Evolutionary conservation across 2,329 filamentous ascomycete species (phyloP).

Genomic region (Ophiostoma quercus): DNA sequence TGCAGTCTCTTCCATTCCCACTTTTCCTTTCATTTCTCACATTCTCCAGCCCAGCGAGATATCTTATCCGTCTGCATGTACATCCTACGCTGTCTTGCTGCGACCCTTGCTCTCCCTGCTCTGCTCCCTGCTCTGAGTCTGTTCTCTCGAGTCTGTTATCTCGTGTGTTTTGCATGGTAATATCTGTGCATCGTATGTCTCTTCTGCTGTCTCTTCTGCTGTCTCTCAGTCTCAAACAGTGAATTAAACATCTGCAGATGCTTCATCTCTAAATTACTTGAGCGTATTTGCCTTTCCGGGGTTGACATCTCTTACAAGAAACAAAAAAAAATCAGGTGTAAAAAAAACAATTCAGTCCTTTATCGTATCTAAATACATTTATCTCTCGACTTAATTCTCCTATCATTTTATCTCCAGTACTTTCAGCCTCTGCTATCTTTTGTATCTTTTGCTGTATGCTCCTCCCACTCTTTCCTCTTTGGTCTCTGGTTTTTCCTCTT

Average conservation of each 20-base stretch:
- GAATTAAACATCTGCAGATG: too few relatives aligned
- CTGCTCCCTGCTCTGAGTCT: not conserved
- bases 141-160: not conserved
- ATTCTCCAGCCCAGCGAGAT: not conserved
- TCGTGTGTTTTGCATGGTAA: not conserved
- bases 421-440: not conserved
- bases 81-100: not conserved
- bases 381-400: not conserved
- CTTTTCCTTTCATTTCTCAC: not conserved
- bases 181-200: not conserved
- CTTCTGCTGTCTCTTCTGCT: not conserved
- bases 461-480: constrained; percentile 6
- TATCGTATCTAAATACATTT: not conserved
- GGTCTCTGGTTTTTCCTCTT: not conserved
- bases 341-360: not conserved
- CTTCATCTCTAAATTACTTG: not conserved
- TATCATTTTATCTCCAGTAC: not conserved
- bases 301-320: not conserved
- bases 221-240: not conserved
- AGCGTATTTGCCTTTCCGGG: not conserved
- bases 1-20: not conserved
- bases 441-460: not conserved
- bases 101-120: not conserved
- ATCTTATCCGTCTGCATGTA: not conserved
- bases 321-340: not conserved